These are phyloP conservation scores for Diaporthe ilicicola DNA, from an alignment of 2,329 filamentous ascomycete species.

Conservation along the genomic window DNA sequence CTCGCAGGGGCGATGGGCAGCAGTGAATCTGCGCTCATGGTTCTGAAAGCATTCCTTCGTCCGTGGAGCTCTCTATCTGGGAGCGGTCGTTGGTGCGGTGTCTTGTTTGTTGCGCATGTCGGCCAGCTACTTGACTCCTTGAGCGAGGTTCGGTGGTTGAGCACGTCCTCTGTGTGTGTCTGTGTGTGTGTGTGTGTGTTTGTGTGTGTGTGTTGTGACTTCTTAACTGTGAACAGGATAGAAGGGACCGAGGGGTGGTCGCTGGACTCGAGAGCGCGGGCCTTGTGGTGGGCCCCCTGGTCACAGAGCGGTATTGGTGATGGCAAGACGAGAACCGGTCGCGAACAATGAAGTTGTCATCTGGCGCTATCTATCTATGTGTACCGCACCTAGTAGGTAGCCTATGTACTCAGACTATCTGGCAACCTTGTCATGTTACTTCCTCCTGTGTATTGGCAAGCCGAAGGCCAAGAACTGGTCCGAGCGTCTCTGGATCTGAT, in stretches of 20 bases:
- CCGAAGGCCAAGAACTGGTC: conserved; percentile 6
- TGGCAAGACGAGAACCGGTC: conserved; percentile 16
- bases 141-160: conserved; percentile 2
- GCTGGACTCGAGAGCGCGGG: conserved; percentile 22
- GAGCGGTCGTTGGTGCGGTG: conserved; percentile 3
- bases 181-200: neutral
- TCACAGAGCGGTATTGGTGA: conserved; percentile 18
- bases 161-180: neutral
- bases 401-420: neutral
- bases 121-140: neutral
- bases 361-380: conserved; percentile 8
- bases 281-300: conserved; percentile 24
- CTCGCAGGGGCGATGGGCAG: conserved; percentile 91
- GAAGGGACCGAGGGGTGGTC: neutral
- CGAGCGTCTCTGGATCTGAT: neutral
- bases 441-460: neutral
- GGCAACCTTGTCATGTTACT: conserved; percentile 5
- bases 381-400: neutral
- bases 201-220: neutral
- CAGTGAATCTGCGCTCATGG: conserved; percentile 87
- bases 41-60: conserved; percentile 35
- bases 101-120: conserved; percentile 22
- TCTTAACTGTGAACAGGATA: neutral
- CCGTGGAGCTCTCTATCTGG: conserved; percentile 17
- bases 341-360: conserved; percentile 32